A percentile compares a stretch with the other conserved stretches of the same genome.
phyloP scores from a whole-genome alignment of 352 stramenopile genomes.

The Peronospora farinosa region DNA sequence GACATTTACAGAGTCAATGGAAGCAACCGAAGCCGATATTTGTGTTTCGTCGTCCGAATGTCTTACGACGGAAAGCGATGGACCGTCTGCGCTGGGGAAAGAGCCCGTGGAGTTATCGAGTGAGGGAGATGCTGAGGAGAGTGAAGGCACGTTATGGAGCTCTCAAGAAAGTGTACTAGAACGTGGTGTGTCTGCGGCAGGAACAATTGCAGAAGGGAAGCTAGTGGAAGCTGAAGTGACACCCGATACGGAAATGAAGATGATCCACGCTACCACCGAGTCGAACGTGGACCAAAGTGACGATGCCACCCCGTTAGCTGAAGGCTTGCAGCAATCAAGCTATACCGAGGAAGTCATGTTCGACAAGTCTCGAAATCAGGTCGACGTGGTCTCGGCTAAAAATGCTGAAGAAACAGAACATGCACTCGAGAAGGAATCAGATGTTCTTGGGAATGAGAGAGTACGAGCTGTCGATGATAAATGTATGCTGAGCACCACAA shows the following conservation, averaged over 20 bases:
- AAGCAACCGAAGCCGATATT: constrained; percentile 6
- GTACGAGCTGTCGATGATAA: constrained; percentile 7
- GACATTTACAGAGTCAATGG: constrained; percentile 5
- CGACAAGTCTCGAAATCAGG: background rate
- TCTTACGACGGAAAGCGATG: background rate
- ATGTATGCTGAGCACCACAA: constrained; percentile 2
- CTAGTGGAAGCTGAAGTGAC: constrained; percentile 20
- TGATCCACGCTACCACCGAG: constrained; percentile 1
- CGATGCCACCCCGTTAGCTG: background rate
- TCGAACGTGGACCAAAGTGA: constrained; percentile 6
- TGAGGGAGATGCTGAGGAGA: constrained; percentile 4
- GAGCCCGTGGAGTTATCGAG: background rate
- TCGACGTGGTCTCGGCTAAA: background rate
- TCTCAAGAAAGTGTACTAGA: constrained; percentile 1
- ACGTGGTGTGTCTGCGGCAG: constrained; percentile 1
- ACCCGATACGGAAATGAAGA: constrained; percentile 8
- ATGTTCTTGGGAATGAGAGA: constrained; percentile 1
- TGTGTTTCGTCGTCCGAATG: constrained; percentile 2
- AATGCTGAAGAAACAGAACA: constrained; percentile 3
- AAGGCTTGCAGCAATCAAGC: constrained; percentile 3
- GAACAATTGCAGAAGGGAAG: constrained; percentile 1
- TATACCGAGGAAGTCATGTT: background rate
- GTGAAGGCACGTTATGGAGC: background rate
- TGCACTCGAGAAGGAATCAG: constrained; percentile 1
- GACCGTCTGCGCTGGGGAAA: constrained; percentile 1